Conservation (phyloP, 192 early-diverging fungal genomes). For the Endogone sp. region DNA sequence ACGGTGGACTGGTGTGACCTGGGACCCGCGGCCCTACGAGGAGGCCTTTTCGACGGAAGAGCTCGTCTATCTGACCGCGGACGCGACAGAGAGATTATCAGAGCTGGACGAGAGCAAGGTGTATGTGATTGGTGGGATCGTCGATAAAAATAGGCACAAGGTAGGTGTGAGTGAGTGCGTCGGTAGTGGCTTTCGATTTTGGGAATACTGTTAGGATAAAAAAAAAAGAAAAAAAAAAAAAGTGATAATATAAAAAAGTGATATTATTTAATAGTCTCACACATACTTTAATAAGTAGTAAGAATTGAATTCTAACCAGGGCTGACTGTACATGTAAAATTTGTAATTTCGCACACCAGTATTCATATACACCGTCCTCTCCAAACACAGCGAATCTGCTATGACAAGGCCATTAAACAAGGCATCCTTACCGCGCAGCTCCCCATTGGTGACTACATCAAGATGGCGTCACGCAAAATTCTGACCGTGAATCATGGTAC, state of each 20-base stretch:
- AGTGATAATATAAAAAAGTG: too few relatives aligned
- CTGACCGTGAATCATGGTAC: constrained; percentile 91
- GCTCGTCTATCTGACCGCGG: constrained; percentile 88
- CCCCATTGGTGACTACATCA: constrained; percentile 83
- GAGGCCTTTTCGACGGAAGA: constrained; percentile 49
- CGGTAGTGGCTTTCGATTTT: constrained; percentile 6
- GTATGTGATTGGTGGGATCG: constrained; percentile 93
- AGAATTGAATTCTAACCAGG: too few relatives aligned
- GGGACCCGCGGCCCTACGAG: constrained; percentile 10
- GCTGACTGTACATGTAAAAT: too few relatives aligned
- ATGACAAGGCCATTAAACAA: constrained; percentile 69
- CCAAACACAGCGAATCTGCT: constrained; percentile 54
- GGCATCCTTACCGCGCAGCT: constrained; percentile 75
- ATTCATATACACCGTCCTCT: background rate
- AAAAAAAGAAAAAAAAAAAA: too few relatives aligned
- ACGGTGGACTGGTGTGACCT: constrained; percentile 49
- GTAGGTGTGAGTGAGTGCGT: constrained; percentile 10
- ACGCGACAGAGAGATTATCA: constrained; percentile 68
- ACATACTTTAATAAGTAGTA: too few relatives aligned
- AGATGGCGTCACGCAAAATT: constrained; percentile 76
- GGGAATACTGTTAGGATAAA: too few relatives aligned
- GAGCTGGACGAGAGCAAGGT: constrained; percentile 67
- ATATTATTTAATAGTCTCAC: too few relatives aligned
- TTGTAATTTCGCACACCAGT: constrained; percentile 1
- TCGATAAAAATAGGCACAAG: constrained; percentile 91